phyloP scores from a whole-genome alignment of 805 yeast species.

The Candida pseudofarinosa region DNA sequence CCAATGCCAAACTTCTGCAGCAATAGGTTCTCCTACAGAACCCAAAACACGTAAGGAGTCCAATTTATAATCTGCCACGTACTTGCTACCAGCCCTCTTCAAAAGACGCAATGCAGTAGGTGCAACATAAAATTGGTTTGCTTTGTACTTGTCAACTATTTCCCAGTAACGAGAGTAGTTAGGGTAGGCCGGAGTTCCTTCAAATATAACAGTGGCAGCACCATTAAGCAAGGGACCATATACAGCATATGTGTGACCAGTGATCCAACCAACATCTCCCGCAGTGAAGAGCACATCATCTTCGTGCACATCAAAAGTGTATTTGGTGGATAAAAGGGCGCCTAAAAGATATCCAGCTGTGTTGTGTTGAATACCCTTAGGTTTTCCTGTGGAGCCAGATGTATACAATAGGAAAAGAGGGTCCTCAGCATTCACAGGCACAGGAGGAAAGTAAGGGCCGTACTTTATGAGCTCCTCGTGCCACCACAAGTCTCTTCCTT shows the following conservation, averaged over 20 bases:
- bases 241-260: slow-evolving; percentile 94
- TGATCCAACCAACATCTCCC: slow-evolving; percentile 99
- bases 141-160: slow-evolving; percentile 85
- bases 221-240: slow-evolving; percentile 90
- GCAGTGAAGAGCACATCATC: slow-evolving; percentile 92
- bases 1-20: slow-evolving; percentile 99
- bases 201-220: slow-evolving; percentile 89
- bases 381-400: slow-evolving; percentile 97
- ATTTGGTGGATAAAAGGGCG: slow-evolving; percentile 86
- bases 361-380: slow-evolving; percentile 95
- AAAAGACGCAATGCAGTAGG: slow-evolving; percentile 96
- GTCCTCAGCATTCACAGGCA: slow-evolving; percentile 85
- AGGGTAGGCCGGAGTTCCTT: slow-evolving; percentile 97
- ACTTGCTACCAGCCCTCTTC: slow-evolving; percentile 82
- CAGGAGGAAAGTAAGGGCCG: slow-evolving; percentile 84
- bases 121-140: slow-evolving; percentile 95
- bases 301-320: slow-evolving; percentile 88
- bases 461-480: slow-evolving; percentile 80
- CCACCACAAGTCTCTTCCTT: slow-evolving; percentile 93
- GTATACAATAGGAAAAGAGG: slow-evolving; percentile 94
- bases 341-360: slow-evolving; percentile 95
- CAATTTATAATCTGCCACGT: slow-evolving; percentile 75
- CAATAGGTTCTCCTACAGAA: slow-evolving; percentile 98
- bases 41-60: slow-evolving; percentile 89
- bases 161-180: slow-evolving; percentile 95